Evolutionary conservation across 352 stramenopile genomes (phyloP).

Genomic region (Phytophthora colocasiae): DNA sequence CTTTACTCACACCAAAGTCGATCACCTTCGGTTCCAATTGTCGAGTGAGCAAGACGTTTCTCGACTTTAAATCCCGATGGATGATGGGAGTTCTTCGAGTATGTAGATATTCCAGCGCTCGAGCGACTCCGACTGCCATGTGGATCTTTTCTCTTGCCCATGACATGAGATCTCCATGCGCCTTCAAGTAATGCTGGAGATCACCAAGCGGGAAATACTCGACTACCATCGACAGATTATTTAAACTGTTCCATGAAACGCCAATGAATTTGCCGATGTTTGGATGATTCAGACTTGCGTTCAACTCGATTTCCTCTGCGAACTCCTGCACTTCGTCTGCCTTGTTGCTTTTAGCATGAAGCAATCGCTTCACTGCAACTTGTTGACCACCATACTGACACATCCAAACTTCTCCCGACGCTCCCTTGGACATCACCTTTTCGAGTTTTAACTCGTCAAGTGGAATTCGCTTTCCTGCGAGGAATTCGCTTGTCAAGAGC

Average conservation of each 20-base stretch:
- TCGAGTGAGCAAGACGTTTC: conserved; percentile 46
- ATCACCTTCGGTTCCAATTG: conserved; percentile 42
- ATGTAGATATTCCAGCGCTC: conserved; percentile 47
- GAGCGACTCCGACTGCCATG: conserved; percentile 38
- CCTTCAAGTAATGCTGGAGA: conserved; percentile 36
- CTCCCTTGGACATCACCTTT: conserved; percentile 35
- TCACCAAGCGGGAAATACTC: conserved; percentile 50
- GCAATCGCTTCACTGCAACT: conserved; percentile 50
- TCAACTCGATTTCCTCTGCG: conserved; percentile 43
- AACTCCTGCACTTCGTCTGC: conserved; percentile 43
- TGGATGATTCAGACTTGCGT: conserved; percentile 30
- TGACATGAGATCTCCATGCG: conserved; percentile 13
- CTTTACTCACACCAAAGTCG: conserved; percentile 20
- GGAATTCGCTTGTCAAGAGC: conserved; percentile 16
- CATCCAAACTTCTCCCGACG: conserved; percentile 53
- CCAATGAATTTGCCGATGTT: conserved; percentile 41
- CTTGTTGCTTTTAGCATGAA: conserved; percentile 29
- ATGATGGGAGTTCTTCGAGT: conserved; percentile 36
- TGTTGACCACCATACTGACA: conserved; percentile 32
- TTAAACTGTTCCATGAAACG: conserved; percentile 50
- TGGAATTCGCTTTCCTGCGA: conserved; percentile 43
- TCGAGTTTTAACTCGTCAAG: conserved; percentile 15
- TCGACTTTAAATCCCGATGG: conserved; percentile 50
- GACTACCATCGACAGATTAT: conserved; percentile 47
- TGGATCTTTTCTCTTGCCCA: conserved; percentile 19